These are phyloP conservation scores for Colletotrichum costaricense DNA, from an alignment of 2,329 filamentous ascomycete species.

Conservation along the genomic window DNA sequence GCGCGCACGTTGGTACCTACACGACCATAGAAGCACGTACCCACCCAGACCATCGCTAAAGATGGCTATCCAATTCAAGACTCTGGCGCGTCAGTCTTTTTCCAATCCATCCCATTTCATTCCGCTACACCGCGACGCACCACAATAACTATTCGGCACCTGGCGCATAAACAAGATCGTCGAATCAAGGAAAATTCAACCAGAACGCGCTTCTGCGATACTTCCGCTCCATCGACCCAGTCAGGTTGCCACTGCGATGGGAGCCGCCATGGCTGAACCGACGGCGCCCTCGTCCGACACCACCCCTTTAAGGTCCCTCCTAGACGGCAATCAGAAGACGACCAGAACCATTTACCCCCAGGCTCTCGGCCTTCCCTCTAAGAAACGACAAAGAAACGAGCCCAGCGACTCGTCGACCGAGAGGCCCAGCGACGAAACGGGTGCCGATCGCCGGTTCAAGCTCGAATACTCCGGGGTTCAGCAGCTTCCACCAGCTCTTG, in stretches of 20 bases:
- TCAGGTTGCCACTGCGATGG: slow-evolving; percentile 35
- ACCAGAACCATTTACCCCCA: slow-evolving; percentile 53
- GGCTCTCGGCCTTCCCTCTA: slow-evolving; percentile 30
- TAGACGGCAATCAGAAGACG: slow-evolving; percentile 54
- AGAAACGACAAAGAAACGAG: slow-evolving; percentile 50
- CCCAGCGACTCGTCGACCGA: background rate
- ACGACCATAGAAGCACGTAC: background rate
- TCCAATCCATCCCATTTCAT: background rate
- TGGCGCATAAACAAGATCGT: background rate
- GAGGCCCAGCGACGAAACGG: background rate
- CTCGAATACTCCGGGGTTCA: slow-evolving; percentile 83
- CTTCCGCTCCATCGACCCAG: background rate
- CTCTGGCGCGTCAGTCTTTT: background rate
- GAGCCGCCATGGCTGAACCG: slow-evolving; percentile 43
- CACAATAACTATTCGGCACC: background rate
- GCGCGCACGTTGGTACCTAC: background rate
- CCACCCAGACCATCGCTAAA: background rate
- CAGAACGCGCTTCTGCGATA: background rate
- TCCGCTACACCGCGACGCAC: background rate
- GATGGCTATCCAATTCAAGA: background rate
- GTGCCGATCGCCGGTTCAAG: slow-evolving; percentile 63
- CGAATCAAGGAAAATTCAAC: background rate
- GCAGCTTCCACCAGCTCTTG: slow-evolving; percentile 81
- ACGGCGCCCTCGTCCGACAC: slow-evolving; percentile 34
- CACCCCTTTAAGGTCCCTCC: slow-evolving; percentile 48